Conservation (phyloP, 805 yeast species). For the Wickerhamiella spandovensis region DNA sequence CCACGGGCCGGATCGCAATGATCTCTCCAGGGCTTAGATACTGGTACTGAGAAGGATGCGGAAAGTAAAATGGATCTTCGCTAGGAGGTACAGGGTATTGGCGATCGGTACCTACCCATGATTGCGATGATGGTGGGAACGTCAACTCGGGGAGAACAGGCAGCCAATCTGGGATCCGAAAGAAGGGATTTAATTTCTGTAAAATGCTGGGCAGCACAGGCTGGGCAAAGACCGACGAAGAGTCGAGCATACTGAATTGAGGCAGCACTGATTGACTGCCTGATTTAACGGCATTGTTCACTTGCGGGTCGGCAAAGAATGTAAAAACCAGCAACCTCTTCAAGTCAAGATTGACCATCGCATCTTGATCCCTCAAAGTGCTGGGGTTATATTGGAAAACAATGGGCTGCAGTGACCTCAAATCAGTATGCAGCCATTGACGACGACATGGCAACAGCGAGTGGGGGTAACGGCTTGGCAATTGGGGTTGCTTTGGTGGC, state of each 20-base stretch:
- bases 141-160: not conserved
- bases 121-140: not conserved
- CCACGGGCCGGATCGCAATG: not conserved
- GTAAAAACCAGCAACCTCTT: not conserved
- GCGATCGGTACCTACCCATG: not conserved
- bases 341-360: not conserved
- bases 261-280: not conserved
- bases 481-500: no score
- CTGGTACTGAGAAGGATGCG: not conserved
- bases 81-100: not conserved
- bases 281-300: not conserved
- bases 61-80: not conserved
- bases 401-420: not conserved
- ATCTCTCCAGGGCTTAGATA: not conserved
- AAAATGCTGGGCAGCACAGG: not conserved
- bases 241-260: not conserved
- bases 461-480: not conserved
- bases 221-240: not conserved
- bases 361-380: not conserved
- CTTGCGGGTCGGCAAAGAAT: not conserved
- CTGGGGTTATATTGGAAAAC: not conserved
- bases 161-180: not conserved
- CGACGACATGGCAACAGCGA: not conserved
- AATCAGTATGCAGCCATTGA: not conserved
- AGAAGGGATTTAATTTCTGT: not conserved